Conservation (phyloP, 768 basidiomycete genomes). For the Suillus decipiens region DNA sequence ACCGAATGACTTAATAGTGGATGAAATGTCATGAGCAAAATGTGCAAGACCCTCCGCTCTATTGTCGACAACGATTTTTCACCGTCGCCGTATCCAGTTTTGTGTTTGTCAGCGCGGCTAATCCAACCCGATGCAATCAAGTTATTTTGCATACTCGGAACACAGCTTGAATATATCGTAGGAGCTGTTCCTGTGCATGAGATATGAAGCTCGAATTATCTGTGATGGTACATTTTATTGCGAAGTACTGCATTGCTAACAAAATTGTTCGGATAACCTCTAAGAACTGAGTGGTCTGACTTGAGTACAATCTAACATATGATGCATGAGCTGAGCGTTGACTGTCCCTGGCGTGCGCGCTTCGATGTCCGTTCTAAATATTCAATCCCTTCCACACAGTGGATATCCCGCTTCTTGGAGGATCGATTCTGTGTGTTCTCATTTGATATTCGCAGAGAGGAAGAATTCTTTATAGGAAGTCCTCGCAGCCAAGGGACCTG, state of each 20-base stretch:
- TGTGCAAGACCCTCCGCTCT: neutral
- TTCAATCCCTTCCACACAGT: neutral
- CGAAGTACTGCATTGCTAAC: neutral
- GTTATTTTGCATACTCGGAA: too few relatives aligned
- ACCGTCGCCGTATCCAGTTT: neutral
- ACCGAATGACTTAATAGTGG: neutral
- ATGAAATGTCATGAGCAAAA: neutral
- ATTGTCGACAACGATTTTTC: neutral
- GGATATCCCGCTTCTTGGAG: slow-evolving; percentile 2
- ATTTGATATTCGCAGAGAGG: neutral
- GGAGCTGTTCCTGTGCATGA: slow-evolving; percentile 9
- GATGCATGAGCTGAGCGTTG: neutral
- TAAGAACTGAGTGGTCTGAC: neutral
- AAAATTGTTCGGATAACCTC: neutral
- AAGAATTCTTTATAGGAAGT: neutral
- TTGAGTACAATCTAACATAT: slow-evolving; percentile 8
- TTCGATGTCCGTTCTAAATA: neutral
- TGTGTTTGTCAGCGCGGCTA: neutral
- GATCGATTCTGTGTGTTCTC: neutral
- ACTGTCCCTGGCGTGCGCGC: neutral
- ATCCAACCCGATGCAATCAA: neutral
- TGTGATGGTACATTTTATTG: neutral
- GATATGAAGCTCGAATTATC: neutral
- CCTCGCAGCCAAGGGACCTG: slow-evolving; percentile 7
- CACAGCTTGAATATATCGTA: neutral